Evolutionary conservation across 1,139 yeast genomes (phyloP), one percentile per base, ranked within the genome.

Genomic region (Lodderomyces metapsilosis): DNA sequence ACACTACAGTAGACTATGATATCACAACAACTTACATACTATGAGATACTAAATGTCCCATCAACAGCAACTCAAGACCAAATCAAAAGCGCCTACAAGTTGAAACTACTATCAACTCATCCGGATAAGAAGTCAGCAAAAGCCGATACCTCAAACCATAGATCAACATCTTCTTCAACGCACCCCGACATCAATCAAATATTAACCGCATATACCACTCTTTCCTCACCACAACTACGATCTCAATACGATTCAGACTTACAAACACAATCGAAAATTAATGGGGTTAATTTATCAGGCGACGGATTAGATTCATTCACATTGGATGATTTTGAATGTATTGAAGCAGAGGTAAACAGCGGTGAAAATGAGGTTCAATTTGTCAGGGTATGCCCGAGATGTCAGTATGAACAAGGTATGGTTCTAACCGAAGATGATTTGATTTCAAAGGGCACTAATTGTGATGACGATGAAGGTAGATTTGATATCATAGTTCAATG

Each of bases 401-500:
- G 97, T 56, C 75, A 78, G 2, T 68, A 74, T 1, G 53, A 56
- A 0, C 63, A 68, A 3, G 81, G 91, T 0, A 82, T 88, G 43
- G 57, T 55, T 16, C 59, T 89, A 2, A 67, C 71, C 0, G 96
- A 88, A 49, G 57, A 62, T 1, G 86, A 84, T 43, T 65, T 89
- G 39, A 28, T 28, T 15, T 15, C 9, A 5, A 28, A 28, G 18
- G 32, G 32, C 8, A 28, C 32, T 18, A 28, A 28, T 2, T 15
- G 80, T 43, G 18, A 28, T 3, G 78, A 77, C 2, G 62, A 63
- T 11, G 37, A 37, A 10, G 84, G 82, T 12, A 84, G 84, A 7
- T 82, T 67, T 46, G 86, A 84, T 48, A 74, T 89, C 2, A 71
- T 85, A 7, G 80, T 87, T 0, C 96, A 89, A 53, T 89, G 97